Conservation (phyloP, 768 basidiomycete genomes). For the Lactarius trivialis region DNA sequence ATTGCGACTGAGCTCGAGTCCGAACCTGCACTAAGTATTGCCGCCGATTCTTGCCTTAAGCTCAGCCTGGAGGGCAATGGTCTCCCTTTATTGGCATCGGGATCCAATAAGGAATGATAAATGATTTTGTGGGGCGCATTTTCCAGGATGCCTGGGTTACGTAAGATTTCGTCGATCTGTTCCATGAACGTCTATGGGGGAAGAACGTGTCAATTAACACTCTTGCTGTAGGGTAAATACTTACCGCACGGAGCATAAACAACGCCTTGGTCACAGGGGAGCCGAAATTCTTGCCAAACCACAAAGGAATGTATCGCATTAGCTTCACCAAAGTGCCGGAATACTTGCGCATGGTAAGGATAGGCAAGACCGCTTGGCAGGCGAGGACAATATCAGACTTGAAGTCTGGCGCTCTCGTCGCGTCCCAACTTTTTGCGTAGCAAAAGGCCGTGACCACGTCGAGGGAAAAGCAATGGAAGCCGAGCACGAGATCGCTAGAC, state of each 20-base stretch:
- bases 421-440: not conserved
- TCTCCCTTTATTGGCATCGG: not conserved
- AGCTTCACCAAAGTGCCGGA: not conserved
- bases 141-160: not conserved
- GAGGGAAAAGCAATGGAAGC: not conserved
- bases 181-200: not conserved
- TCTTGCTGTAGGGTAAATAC: not conserved
- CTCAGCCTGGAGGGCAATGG: not conserved
- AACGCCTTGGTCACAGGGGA: not conserved
- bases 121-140: not conserved
- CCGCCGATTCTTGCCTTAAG: not conserved
- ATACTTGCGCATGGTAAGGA: not conserved
- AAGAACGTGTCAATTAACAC: not conserved
- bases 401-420: not conserved
- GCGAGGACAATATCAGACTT: not conserved
- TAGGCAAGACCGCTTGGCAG: not conserved
- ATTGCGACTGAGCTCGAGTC: not conserved
- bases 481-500: conserved; percentile 1
- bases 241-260: not conserved
- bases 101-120: not conserved
- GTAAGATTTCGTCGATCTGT: not conserved
- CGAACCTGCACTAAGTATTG: not conserved
- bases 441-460: conserved; percentile 1
- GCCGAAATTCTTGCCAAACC: not conserved
- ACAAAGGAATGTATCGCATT: not conserved